Conservation (phyloP, 352 stramenopile genomes). For the Phytophthora cryptogea region DNA sequence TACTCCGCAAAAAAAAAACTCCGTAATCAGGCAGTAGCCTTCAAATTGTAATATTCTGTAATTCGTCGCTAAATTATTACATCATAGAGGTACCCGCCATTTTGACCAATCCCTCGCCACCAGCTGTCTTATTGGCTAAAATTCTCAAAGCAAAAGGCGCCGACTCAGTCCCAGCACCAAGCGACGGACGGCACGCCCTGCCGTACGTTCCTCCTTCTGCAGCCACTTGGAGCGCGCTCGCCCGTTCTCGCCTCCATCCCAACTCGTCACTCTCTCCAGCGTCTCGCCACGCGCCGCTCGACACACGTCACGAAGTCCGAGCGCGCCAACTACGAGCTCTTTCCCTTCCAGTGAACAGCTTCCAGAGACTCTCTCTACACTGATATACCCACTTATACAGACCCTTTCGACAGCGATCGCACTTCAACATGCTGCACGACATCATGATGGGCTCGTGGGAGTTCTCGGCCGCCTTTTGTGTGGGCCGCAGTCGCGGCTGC, state of each 20-base stretch:
- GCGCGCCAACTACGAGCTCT: slow-evolving; percentile 3
- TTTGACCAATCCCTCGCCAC: neutral
- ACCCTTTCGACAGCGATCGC: neutral
- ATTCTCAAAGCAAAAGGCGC: slow-evolving; percentile 9
- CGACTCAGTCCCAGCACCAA: slow-evolving; percentile 26
- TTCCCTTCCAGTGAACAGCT: neutral
- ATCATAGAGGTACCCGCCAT: neutral
- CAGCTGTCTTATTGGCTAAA: slow-evolving; percentile 13
- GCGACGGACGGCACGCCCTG: slow-evolving; percentile 17
- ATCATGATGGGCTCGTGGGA: slow-evolving; percentile 35
- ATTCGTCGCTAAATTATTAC: neutral
- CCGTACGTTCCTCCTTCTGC: slow-evolving; percentile 6
- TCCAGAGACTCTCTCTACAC: slow-evolving; percentile 3
- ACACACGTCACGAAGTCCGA: slow-evolving; percentile 1
- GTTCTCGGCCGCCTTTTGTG: slow-evolving; percentile 65
- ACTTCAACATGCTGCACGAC: slow-evolving; percentile 33
- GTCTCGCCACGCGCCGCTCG: neutral
- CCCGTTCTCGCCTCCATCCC: neutral
- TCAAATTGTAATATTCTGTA: neutral
- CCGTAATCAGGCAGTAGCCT: no score
- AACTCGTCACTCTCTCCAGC: neutral
- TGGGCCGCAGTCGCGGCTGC: slow-evolving; percentile 71
- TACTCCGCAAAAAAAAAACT: no score
- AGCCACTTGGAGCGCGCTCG: neutral
- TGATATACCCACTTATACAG: slow-evolving; percentile 8